These are phyloP conservation scores for Chrysochromulina parva DNA, from an alignment of 78 protist genomes.

Conservation along the genomic window DNA sequence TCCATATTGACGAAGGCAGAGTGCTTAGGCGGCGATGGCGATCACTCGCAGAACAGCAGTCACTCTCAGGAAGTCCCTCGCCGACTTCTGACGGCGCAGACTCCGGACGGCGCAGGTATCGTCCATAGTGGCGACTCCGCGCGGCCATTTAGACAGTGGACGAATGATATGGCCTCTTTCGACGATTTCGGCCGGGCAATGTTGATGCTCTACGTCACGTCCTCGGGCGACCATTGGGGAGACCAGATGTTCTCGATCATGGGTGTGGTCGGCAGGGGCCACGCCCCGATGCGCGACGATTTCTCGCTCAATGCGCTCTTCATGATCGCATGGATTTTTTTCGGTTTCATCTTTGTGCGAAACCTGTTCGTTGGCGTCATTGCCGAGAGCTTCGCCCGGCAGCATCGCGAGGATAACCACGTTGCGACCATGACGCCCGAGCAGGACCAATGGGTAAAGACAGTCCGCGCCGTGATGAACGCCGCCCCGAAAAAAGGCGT, in stretches of 20 bases:
- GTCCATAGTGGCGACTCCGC: no score
- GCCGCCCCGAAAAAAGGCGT: no score
- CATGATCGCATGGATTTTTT: not conserved
- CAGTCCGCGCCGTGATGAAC: no score
- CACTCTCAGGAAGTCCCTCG: no score
- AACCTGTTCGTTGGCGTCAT: slow-evolving; percentile 2
- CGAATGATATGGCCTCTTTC: not conserved
- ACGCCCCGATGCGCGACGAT: not conserved
- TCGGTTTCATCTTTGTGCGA: not conserved
- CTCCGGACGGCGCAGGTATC: no score
- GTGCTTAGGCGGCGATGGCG: no score
- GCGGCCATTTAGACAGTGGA: not conserved
- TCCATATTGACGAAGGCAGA: no score
- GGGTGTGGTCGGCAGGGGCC: not conserved
- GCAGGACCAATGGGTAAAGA: not conserved
- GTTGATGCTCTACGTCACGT: not conserved
- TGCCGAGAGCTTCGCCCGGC: not conserved
- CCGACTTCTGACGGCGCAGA: no score
- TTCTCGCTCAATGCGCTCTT: not conserved
- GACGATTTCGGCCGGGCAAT: slow-evolving; percentile 3
- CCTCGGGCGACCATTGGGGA: not conserved
- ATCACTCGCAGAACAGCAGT: no score
- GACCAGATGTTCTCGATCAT: not conserved
- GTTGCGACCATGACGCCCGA: not conserved
- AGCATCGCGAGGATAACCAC: no score